These are phyloP conservation scores for Sanguinoderma infundibulare DNA, from an alignment of 1,284 basidiomycete genomes.

Conservation along the genomic window DNA sequence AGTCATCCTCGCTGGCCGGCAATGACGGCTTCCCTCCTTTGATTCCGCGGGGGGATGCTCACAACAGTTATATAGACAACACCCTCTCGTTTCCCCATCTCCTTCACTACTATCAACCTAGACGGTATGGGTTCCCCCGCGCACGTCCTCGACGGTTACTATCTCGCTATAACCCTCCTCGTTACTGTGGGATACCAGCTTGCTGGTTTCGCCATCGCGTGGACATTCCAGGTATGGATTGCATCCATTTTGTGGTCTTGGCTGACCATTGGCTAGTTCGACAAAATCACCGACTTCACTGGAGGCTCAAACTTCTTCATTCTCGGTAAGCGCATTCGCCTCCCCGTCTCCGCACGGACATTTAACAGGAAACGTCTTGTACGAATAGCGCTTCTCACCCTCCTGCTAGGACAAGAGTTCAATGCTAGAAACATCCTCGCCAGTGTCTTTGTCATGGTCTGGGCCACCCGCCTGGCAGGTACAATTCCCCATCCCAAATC, in stretches of 20 bases:
- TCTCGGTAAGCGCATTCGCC: conserved; percentile 42
- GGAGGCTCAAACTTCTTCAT: conserved; percentile 75
- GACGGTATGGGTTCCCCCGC: conserved; percentile 35
- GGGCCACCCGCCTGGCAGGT: conserved; percentile 63
- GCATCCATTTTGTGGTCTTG: not conserved
- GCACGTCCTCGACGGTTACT: conserved; percentile 66
- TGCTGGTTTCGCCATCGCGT: conserved; percentile 70
- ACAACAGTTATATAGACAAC: not conserved
- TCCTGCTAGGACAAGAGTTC: conserved; percentile 59
- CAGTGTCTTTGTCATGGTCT: conserved; percentile 66
- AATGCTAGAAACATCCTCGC: conserved; percentile 64
- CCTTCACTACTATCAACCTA: not conserved
- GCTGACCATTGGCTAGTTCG: conserved; percentile 48
- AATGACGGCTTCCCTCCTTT: not conserved
- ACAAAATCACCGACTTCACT: conserved; percentile 76
- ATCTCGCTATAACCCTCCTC: conserved; percentile 68
- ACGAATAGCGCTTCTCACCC: conserved; percentile 53
- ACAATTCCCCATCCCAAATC: not conserved
- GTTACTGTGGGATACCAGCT: conserved; percentile 72
- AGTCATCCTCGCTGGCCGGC: not conserved
- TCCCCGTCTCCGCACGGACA: not conserved
- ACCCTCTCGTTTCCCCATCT: not conserved
- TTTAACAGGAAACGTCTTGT: not conserved
- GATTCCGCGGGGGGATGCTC: not conserved
- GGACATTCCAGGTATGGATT: conserved; percentile 52